These are phyloP conservation scores for Ophiostoma tasmaniense DNA, from an alignment of 2,329 filamentous ascomycete species.

Conservation along the genomic window DNA sequence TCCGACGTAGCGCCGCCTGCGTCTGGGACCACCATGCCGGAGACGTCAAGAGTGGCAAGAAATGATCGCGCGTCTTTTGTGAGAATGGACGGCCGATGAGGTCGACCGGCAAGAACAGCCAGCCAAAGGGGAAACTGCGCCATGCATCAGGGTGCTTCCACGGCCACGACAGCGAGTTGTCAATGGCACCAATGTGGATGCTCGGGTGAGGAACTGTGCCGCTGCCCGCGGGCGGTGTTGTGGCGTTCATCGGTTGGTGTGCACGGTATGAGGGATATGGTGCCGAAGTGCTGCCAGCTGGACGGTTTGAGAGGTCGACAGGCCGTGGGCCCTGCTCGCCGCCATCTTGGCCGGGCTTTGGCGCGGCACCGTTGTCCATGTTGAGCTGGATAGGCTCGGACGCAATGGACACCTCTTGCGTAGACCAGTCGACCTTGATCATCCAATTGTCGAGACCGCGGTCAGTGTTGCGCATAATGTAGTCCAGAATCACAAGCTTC, in stretches of 20 bases:
- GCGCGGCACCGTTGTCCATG: conserved; percentile 40
- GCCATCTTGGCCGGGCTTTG: conserved; percentile 24
- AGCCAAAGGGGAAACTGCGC: conserved; percentile 91
- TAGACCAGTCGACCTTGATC: conserved; percentile 88
- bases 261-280: conserved; percentile 65
- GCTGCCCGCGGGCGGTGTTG: conserved; percentile 37
- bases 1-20: conserved; percentile 70
- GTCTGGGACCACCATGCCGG: conserved; percentile 97
- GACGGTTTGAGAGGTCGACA: conserved; percentile 42
- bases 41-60: conserved; percentile 89
- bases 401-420: conserved; percentile 72
- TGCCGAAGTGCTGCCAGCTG: conserved; percentile 34
- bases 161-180: conserved; percentile 96
- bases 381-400: conserved; percentile 68
- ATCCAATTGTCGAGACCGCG: conserved; percentile 98
- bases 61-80: conserved; percentile 85
- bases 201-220: conserved; percentile 40
- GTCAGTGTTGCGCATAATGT: conserved; percentile 98
- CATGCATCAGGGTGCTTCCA: conserved; percentile 97
- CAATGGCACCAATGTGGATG: conserved; percentile 83
- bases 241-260: conserved; percentile 78
- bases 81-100: conserved; percentile 95
- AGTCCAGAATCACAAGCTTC: conserved; percentile 93
- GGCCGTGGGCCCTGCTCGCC: conserved; percentile 50
- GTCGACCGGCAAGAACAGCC: conserved; percentile 94